Evolutionary conservation across 495 filamentous ascomycete species (phyloP).

Genomic region (Hyaloscypha variabilis): DNA sequence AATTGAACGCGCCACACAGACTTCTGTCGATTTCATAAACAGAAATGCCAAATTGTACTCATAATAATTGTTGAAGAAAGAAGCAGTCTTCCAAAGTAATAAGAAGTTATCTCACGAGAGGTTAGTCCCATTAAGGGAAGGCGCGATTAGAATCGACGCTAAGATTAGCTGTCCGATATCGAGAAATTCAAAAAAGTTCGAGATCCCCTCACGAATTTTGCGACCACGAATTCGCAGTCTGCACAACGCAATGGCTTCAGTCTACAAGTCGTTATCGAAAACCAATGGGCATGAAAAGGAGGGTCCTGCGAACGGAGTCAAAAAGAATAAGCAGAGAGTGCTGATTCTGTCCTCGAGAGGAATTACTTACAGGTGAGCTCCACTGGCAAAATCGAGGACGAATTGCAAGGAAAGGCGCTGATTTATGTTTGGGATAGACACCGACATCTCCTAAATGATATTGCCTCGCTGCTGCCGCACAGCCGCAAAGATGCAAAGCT

Average conservation of each 20-base stretch:
- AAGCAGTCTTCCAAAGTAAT: background rate
- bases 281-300: conserved; percentile 43
- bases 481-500: conserved; percentile 93
- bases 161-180: conserved; percentile 18
- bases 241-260: conserved; percentile 76
- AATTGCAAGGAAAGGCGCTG: conserved; percentile 8
- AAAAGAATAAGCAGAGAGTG: conserved; percentile 76
- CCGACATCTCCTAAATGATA: conserved; percentile 88
- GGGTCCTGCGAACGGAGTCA: conserved; percentile 46
- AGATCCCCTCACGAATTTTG: conserved; percentile 16
- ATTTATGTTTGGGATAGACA: conserved; percentile 56
- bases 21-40: too few species aligned
- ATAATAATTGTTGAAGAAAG: background rate
- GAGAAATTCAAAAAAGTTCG: conserved; percentile 25
- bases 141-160: conserved; percentile 4
- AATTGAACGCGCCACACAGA: too few species aligned
- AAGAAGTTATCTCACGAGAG: background rate
- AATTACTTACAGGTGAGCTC: conserved; percentile 77
- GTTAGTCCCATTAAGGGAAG: background rate
- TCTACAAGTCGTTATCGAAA: conserved; percentile 92
- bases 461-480: conserved; percentile 88
- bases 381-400: background rate
- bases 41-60: background rate
- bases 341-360: conserved; percentile 88
- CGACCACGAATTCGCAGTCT: conserved; percentile 11